Conservation (phyloP, 2,329 filamentous ascomycete genomes). For the Ophiostoma piceae region DNA sequence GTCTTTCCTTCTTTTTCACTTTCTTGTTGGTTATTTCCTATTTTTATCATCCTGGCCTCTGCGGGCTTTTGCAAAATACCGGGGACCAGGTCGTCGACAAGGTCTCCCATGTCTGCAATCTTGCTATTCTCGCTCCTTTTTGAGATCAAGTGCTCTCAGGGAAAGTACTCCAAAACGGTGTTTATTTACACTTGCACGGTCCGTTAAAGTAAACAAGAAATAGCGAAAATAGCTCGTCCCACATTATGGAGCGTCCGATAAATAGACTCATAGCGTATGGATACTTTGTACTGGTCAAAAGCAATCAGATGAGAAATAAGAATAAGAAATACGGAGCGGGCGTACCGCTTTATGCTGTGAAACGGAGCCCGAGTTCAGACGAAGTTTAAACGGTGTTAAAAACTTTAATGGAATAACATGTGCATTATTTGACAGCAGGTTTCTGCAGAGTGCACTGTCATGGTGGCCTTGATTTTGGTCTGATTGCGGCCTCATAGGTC, state of each 20-base stretch:
- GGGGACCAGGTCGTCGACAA: background rate
- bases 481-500: background rate
- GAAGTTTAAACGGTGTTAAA: background rate
- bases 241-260: constrained; percentile 6
- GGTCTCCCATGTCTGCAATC: background rate
- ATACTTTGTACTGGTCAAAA: background rate
- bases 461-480: background rate
- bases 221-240: constrained; percentile 5
- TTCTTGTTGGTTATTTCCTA: background rate
- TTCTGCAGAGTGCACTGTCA: background rate
- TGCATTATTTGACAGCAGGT: background rate
- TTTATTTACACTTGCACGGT: background rate
- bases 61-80: background rate
- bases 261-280: background rate
- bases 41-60: constrained; percentile 12
- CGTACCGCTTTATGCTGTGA: background rate
- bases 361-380: constrained; percentile 5
- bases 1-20: background rate
- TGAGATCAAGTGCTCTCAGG: no score
- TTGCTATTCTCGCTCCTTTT: background rate
- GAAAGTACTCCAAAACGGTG: background rate
- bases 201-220: background rate
- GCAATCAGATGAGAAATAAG: background rate
- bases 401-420: background rate
- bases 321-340: background rate